Conservation (phyloP, 768 basidiomycete species). For the Auriscalpium microsporum region DNA sequence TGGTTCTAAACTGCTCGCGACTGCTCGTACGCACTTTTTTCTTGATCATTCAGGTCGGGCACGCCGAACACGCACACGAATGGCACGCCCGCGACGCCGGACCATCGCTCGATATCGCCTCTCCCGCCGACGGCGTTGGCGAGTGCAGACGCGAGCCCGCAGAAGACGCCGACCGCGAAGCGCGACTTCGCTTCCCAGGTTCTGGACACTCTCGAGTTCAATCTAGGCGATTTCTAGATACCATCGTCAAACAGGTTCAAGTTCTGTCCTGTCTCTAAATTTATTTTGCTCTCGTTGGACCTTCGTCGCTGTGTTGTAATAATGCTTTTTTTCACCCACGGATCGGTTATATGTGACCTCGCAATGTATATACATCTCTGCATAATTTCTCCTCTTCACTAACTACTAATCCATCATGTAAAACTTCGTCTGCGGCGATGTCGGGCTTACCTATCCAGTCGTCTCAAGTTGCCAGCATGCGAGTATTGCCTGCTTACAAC, state of each 20-base stretch:
- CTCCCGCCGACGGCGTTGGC: slow-evolving; percentile 14
- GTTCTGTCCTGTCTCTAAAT: background rate
- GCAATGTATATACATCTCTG: background rate
- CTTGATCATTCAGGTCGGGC: slow-evolving; percentile 27
- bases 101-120: slow-evolving; percentile 28
- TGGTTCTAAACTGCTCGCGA: slow-evolving; percentile 1
- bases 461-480: no score
- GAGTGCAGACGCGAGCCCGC: slow-evolving; percentile 19
- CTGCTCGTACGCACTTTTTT: slow-evolving; percentile 17
- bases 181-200: slow-evolving; percentile 47
- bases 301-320: background rate
- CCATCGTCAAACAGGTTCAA: no score
- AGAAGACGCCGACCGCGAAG: slow-evolving; percentile 24
- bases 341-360: background rate
- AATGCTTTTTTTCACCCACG: background rate
- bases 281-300: background rate
- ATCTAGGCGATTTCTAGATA: slow-evolving; percentile 64
- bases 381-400: background rate
- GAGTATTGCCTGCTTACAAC: no score
- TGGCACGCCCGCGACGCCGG: slow-evolving; percentile 18
- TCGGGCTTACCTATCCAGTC: no score
- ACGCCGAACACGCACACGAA: slow-evolving; percentile 28
- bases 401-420: no score
- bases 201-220: slow-evolving; percentile 63
- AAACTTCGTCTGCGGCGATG: no score